Evolutionary conservation across 805 yeast genomes (phyloP).

Genomic region (Starmerella roubikii): DNA sequence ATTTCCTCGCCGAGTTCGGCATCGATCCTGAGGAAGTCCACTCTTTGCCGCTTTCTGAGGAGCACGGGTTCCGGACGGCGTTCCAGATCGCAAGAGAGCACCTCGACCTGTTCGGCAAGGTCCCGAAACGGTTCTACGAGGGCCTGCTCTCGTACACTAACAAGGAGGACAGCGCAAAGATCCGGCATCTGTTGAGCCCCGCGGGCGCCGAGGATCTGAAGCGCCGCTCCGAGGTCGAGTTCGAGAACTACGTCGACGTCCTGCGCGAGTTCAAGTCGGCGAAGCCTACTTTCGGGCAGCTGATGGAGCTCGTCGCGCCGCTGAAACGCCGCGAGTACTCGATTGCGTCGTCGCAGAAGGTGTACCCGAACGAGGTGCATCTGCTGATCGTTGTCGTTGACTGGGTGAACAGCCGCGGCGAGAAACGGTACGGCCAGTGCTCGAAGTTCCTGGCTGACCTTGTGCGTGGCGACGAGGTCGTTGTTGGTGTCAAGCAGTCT

Average conservation of each 20-base stretch:
- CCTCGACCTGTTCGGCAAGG: constrained; percentile 83
- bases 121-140: constrained; percentile 90
- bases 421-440: constrained; percentile 85
- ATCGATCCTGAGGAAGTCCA: constrained; percentile 55
- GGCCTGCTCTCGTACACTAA: constrained; percentile 58
- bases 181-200: constrained; percentile 53
- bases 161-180: constrained; percentile 48
- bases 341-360: constrained; percentile 87
- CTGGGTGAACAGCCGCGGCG: constrained; percentile 73
- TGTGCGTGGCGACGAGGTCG: constrained; percentile 66
- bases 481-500: constrained; percentile 89
- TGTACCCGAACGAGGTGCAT: constrained; percentile 85
- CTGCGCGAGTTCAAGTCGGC: constrained; percentile 69
- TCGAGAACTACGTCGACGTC: constrained; percentile 66
- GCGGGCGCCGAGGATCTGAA: constrained; percentile 80
- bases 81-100: constrained; percentile 70
- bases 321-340: constrained; percentile 95
- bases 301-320: constrained; percentile 64
- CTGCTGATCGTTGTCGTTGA: constrained; percentile 88
- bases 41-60: constrained; percentile 40
- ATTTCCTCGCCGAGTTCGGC: constrained; percentile 59
- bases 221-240: constrained; percentile 72
- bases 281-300: constrained; percentile 56
- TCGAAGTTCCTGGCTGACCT: constrained; percentile 80
- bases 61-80: constrained; percentile 37